Conservation (phyloP, 306 rosid genomes). For the Dryas alaskensis region DNA sequence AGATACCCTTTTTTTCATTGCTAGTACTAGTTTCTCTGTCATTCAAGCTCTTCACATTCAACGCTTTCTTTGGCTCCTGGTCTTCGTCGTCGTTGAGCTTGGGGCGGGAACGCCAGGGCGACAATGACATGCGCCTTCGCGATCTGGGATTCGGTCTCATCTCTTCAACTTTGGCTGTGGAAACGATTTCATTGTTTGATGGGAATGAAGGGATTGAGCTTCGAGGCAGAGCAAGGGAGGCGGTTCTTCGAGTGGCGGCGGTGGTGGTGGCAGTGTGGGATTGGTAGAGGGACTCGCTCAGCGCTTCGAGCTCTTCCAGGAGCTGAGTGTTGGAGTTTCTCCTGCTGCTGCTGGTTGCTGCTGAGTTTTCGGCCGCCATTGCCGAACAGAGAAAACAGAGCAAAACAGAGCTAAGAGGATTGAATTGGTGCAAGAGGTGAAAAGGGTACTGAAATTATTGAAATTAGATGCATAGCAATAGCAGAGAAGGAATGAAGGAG, state of each 20-base stretch:
- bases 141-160: conserved; percentile 29
- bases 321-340: conserved; percentile 63
- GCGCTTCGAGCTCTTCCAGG: conserved; percentile 76
- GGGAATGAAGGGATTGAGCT: conserved; percentile 52
- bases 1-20: conserved; percentile 71
- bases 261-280: conserved; percentile 48
- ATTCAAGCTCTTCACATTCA: conserved; percentile 36
- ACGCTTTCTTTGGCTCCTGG: conserved; percentile 9
- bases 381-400: neutral
- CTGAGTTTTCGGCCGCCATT: conserved; percentile 52
- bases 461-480: neutral
- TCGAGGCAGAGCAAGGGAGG: conserved; percentile 87
- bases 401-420: conserved; percentile 22
- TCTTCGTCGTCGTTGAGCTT: conserved; percentile 38
- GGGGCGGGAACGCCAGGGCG: conserved; percentile 80
- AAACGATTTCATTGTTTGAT: conserved; percentile 37
- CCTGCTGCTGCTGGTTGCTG: conserved; percentile 10
- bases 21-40: conserved; percentile 27
- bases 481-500: neutral
- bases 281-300: conserved; percentile 78
- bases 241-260: conserved; percentile 55
- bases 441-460: neutral
- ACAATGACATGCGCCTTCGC: conserved; percentile 81
- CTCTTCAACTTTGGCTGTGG: conserved; percentile 28
- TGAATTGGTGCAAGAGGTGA: neutral